Evolutionary conservation across 163 green algal genomes (phyloP).

Genomic region (Chloromonas sp.): DNA sequence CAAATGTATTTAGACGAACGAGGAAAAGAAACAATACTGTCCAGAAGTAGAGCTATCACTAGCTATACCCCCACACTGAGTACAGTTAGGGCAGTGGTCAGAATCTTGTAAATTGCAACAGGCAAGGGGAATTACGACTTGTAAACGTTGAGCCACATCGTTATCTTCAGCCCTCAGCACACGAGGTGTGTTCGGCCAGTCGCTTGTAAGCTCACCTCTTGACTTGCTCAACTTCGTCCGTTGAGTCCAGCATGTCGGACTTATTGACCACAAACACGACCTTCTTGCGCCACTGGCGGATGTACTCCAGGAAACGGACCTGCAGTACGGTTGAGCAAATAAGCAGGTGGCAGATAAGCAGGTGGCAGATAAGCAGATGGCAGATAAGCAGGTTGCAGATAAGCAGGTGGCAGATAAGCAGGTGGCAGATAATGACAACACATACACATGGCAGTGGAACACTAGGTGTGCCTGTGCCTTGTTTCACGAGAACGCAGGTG

Average conservation of each 20-base stretch:
- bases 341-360: not conserved
- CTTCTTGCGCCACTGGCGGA: conserved; percentile 95
- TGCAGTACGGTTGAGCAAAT: conserved; percentile 10
- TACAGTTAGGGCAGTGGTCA: too few relatives aligned
- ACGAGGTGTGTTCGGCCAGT: too few relatives aligned
- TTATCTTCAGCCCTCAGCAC: too few relatives aligned
- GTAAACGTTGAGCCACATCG: too few relatives aligned
- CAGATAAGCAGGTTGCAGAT: not conserved
- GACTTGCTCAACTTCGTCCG: conserved; percentile 64
- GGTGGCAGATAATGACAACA: not conserved
- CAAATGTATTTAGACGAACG: too few relatives aligned
- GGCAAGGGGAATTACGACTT: too few relatives aligned
- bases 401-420: not conserved
- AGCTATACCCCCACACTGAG: too few relatives aligned
- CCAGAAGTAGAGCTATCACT: too few relatives aligned
- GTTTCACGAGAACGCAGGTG: not conserved
- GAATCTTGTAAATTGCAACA: too few relatives aligned
- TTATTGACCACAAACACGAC: conserved; percentile 98
- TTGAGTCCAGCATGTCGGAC: conserved; percentile 70
- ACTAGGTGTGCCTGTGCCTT: not conserved
- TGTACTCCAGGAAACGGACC: conserved; percentile 90
- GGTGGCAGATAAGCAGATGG: not conserved
- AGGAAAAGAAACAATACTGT: too few relatives aligned
- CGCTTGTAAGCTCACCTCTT: conserved; percentile 8
- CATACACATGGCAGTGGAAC: not conserved